These are phyloP conservation scores for Fusarium sp. DNA, from an alignment of 2,329 filamentous ascomycete species.

Conservation along the genomic window DNA sequence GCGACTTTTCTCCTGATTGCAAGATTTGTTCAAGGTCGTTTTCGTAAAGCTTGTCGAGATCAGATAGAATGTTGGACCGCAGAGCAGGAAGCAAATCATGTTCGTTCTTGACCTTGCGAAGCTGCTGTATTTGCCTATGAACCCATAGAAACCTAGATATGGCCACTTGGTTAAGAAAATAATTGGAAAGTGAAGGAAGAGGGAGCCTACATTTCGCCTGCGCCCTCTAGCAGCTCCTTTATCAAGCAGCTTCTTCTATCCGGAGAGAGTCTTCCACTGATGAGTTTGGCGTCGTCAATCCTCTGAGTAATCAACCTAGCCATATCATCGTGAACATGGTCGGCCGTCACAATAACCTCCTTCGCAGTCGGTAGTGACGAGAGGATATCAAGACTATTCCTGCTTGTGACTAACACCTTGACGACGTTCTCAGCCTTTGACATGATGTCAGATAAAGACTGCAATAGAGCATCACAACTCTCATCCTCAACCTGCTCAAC, in stretches of 20 bases:
- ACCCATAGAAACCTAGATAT: background rate
- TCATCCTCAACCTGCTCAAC: background rate
- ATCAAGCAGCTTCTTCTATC: background rate
- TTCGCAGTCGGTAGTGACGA: background rate
- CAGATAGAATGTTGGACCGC: background rate
- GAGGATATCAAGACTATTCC: background rate
- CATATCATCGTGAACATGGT: background rate
- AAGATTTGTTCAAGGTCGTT: background rate
- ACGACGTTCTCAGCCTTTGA: background rate
- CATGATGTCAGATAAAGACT: background rate
- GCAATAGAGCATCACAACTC: background rate
- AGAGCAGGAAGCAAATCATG: background rate
- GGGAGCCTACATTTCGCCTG: background rate
- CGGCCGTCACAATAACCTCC: background rate
- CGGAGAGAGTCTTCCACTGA: background rate
- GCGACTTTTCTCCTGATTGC: background rate
- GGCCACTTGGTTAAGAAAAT: background rate
- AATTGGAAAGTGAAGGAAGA: accelerated
- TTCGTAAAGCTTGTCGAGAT: background rate
- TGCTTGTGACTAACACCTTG: background rate
- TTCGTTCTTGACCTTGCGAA: background rate
- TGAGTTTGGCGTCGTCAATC: background rate
- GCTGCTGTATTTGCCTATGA: background rate
- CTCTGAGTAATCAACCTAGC: background rate
- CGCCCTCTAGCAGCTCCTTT: background rate